Evolutionary conservation across 129 eudicot genomes (phyloP).

Genomic region (Tanacetum coccineum): DNA sequence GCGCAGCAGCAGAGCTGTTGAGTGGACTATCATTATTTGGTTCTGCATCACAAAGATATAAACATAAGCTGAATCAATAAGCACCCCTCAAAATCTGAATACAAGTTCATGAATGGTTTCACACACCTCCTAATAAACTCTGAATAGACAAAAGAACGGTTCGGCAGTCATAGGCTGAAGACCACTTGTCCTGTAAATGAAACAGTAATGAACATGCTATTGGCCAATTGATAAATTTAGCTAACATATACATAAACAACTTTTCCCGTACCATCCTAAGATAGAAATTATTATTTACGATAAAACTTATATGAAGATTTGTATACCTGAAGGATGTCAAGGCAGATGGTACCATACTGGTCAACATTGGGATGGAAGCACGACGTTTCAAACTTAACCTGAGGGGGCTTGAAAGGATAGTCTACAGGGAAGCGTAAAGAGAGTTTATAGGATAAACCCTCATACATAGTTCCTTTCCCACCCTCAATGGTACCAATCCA

Average conservation of each 20-base stretch:
- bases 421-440: constrained; percentile 69
- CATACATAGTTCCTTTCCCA: constrained; percentile 79
- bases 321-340: constrained; percentile 83
- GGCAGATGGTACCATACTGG: constrained; percentile 73
- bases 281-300: not conserved
- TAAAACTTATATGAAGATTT: not conserved
- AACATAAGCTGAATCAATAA: constrained; percentile 8
- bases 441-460: constrained; percentile 74
- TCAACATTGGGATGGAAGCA: constrained; percentile 92
- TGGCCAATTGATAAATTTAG: not conserved
- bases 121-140: constrained; percentile 83
- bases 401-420: constrained; percentile 90
- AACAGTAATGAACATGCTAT: not conserved
- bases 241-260: constrained; percentile 1
- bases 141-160: constrained; percentile 86
- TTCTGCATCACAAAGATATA: constrained; percentile 40
- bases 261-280: not conserved
- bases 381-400: constrained; percentile 75
- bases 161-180: constrained; percentile 89
- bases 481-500: constrained; percentile 93
- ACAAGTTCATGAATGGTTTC: constrained; percentile 10
- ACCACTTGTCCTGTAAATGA: constrained; percentile 78
- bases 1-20: constrained; percentile 75
- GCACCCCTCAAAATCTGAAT: not conserved
- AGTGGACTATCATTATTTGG: constrained; percentile 83